Percentiles rank a stretch among this genome's conserved stretches.
Evolutionary conservation across 108 stramenopile species (phyloP).

Genomic region (Pseudonitzschia multiseries): DNA sequence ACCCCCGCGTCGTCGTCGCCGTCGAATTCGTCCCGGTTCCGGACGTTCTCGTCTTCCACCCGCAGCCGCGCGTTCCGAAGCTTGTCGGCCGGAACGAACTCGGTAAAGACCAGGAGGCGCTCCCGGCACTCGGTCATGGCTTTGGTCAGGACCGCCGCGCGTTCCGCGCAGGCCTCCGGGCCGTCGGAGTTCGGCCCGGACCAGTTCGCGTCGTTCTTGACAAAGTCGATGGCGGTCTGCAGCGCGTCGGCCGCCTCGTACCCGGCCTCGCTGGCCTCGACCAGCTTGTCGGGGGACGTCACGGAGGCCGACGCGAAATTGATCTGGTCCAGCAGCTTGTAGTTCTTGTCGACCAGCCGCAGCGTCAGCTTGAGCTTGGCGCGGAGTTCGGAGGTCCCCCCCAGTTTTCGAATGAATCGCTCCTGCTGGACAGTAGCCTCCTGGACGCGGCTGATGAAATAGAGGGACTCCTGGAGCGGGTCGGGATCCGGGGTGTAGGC

Average conservation of each 20-base stretch:
- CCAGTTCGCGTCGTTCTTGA: slow-evolving; percentile 21
- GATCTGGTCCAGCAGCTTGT: slow-evolving; percentile 69
- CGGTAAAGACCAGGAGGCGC: slow-evolving; percentile 54
- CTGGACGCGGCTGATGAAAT: slow-evolving; percentile 68
- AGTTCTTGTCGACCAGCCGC: slow-evolving; percentile 60
- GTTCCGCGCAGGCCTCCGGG: background rate
- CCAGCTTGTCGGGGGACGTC: slow-evolving; percentile 33
- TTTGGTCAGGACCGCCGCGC: slow-evolving; percentile 24
- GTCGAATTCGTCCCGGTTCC: slow-evolving; percentile 72
- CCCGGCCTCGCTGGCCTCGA: slow-evolving; percentile 56
- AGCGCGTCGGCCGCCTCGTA: slow-evolving; percentile 60
- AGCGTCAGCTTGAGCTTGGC: slow-evolving; percentile 70
- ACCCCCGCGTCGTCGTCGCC: slow-evolving; percentile 61
- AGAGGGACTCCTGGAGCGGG: slow-evolving; percentile 59
- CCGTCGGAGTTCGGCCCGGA: slow-evolving; percentile 22
- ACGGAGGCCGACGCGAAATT: slow-evolving; percentile 50
- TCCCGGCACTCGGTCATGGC: slow-evolving; percentile 50
- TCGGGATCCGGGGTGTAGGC: slow-evolving; percentile 72
- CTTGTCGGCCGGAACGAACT: slow-evolving; percentile 47
- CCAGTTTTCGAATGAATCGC: slow-evolving; percentile 47
- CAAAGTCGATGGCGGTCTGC: slow-evolving; percentile 73
- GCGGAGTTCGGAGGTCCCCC: background rate
- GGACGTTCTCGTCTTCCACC: slow-evolving; percentile 66
- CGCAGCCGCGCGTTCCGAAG: slow-evolving; percentile 52
- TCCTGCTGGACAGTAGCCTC: slow-evolving; percentile 76